A percentile compares a stretch with the other conserved stretches of the same genome.
Evolutionary conservation across 2,329 filamentous ascomycete species (phyloP).

Genomic region (Pyrenophora teres): DNA sequence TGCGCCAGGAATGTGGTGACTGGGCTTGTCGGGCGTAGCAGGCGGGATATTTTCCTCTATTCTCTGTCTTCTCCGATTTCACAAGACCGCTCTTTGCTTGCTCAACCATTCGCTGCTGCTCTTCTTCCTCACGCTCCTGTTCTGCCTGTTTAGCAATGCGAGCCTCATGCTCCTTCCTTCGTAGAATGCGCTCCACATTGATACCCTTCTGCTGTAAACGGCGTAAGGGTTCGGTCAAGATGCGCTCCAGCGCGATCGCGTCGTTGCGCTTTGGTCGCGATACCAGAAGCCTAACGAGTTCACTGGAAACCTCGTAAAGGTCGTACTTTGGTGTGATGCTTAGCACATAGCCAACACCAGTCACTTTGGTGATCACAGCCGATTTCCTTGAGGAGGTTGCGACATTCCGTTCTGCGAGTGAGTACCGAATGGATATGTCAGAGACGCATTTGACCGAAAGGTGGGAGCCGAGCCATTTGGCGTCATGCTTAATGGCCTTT

Average conservation of each 20-base stretch:
- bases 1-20: slow-evolving; percentile 43
- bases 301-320: slow-evolving; percentile 89
- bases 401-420: slow-evolving; percentile 72
- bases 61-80: slow-evolving; percentile 15
- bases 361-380: slow-evolving; percentile 76
- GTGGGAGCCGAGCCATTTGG: slow-evolving; percentile 88
- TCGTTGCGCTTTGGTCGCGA: slow-evolving; percentile 84
- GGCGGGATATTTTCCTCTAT: slow-evolving; percentile 24
- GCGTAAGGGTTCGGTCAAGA: slow-evolving; percentile 82
- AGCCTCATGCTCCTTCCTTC: slow-evolving; percentile 84
- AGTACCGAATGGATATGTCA: slow-evolving; percentile 75
- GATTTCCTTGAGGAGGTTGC: slow-evolving; percentile 51
- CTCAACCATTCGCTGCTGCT: slow-evolving; percentile 52
- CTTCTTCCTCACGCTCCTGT: slow-evolving; percentile 68
- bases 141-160: slow-evolving; percentile 84
- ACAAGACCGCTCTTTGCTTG: slow-evolving; percentile 32
- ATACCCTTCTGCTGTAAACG: slow-evolving; percentile 86
- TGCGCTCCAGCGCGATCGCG: slow-evolving; percentile 86
- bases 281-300: slow-evolving; percentile 79
- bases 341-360: slow-evolving; percentile 68
- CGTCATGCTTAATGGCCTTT: slow-evolving; percentile 76
- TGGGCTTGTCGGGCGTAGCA: slow-evolving; percentile 34
- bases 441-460: slow-evolving; percentile 77
- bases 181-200: slow-evolving; percentile 92
- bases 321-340: slow-evolving; percentile 79